phyloP scores from a whole-genome alignment of 352 stramenopile species.

The Globisporangium echinulatum region DNA sequence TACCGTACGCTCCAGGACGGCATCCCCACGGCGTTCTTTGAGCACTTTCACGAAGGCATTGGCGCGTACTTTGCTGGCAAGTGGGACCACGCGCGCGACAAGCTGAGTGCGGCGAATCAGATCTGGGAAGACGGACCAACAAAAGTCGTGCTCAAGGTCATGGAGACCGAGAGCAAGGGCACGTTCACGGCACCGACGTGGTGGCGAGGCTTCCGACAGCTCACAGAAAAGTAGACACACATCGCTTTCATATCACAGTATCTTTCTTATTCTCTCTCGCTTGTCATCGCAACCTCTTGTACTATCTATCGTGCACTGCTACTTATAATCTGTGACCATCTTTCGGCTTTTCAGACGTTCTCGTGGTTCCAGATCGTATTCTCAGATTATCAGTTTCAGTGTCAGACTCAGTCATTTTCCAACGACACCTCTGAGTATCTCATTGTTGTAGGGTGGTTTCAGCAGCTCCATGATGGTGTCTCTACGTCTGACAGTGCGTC shows the following conservation, averaged over 20 bases:
- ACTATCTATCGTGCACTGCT: not conserved
- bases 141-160: constrained; percentile 83
- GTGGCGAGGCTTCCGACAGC: constrained; percentile 90
- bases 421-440: too few species aligned
- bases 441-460: too few species aligned
- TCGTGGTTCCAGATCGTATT: too few species aligned
- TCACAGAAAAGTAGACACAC: constrained; percentile 87
- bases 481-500: too few species aligned
- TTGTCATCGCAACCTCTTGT: not conserved
- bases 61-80: constrained; percentile 91
- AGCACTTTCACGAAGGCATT: constrained; percentile 90
- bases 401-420: too few species aligned
- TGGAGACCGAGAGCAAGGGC: constrained; percentile 88
- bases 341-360: too few species aligned
- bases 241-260: not conserved
- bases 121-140: constrained; percentile 79
- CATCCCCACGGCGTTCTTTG: constrained; percentile 85
- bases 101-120: constrained; percentile 87
- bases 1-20: constrained; percentile 69
- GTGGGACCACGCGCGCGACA: constrained; percentile 80
- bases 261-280: not conserved
- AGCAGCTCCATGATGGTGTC: not conserved
- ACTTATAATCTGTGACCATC: too few species aligned
- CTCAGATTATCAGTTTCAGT: too few species aligned
- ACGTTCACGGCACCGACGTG: constrained; percentile 73